Evolutionary conservation across 441 rosid genomes (phyloP), one percentile per base, ranked within the genome.

Genomic region (Erodium trifolium): DNA sequence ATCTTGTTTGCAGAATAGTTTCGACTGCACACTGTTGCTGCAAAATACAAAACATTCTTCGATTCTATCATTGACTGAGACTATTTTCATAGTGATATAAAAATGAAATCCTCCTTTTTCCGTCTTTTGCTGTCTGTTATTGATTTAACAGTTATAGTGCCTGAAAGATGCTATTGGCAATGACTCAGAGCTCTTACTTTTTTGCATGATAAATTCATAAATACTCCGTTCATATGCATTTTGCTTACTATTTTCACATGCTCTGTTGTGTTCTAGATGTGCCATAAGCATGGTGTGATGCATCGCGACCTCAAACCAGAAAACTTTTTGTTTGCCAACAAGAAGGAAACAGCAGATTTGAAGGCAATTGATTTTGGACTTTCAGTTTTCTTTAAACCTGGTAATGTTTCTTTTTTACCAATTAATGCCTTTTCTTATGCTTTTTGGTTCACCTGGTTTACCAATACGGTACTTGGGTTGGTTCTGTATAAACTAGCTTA

Each of bases 351-450:
- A 0, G 47, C 47, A 41, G 47, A 41, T 41, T 41, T 41, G 47
- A 41, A 41, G 11, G 47, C 47, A 41, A 41, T 41, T 41, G 47
- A 41, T 41, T 41, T 41, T 41, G 47, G 47, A 9, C 47, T 41
- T 6, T 41, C 47, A 6, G 47, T 41, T 41, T 41, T 41, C 47
- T 41, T 41, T 71, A 81, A 83, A 70, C 91, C 91, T 67, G 88
- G 93, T 88, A 88, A 71, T 72, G 71, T 63, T 65, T 34, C 37
- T 66, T 31, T n/a, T 6, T 41, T 53, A 66, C 11, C 65, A 63
- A 29, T 12, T 41, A 43, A 45, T 51, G 37, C 69, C n/a, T 53
- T 57, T 43, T 19, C 9, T 64, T 18, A 14, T 17, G 11, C 16
- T 65, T 29, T 16, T 0, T 14, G 13, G 35, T 68, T 43, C 18